Conservation (phyloP, 768 basidiomycete species). For the Trametes coccinea region DNA sequence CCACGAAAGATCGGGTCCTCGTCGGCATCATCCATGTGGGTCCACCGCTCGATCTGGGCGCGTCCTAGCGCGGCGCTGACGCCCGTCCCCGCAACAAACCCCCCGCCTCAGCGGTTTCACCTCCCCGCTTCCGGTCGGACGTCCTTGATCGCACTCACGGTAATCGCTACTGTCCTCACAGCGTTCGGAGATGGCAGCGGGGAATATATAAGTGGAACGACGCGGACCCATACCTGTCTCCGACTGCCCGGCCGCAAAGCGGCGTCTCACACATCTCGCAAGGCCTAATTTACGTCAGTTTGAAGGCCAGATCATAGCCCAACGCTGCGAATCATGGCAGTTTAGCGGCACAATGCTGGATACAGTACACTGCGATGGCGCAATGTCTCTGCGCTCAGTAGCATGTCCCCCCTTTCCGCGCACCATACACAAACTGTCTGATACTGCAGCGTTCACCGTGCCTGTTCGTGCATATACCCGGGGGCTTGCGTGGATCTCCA, state of each 20-base stretch:
- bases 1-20: slow-evolving; percentile 7
- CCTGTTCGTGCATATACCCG: too few relatives aligned
- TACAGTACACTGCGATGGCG: too few relatives aligned
- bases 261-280: slow-evolving; percentile 3
- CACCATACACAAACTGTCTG: too few relatives aligned
- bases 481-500: too few relatives aligned
- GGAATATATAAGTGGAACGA: not conserved
- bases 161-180: too few relatives aligned
- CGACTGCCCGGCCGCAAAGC: not conserved
- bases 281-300: slow-evolving; percentile 4
- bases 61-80: not conserved
- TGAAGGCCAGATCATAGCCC: too few relatives aligned
- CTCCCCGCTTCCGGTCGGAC: not conserved
- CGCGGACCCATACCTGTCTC: not conserved
- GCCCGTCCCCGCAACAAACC: not conserved
- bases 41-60: slow-evolving; percentile 9
- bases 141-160: not conserved
- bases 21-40: slow-evolving; percentile 19
- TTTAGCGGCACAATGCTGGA: too few relatives aligned
- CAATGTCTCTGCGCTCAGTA: too few relatives aligned
- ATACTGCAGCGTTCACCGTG: too few relatives aligned
- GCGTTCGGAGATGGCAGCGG: too few relatives aligned
- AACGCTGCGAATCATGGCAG: too few relatives aligned
- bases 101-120: not conserved
- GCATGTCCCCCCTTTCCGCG: too few relatives aligned